phyloP scores from a whole-genome alignment of 1,139 yeast genomes.

The Yamadazyma atlantica region DNA sequence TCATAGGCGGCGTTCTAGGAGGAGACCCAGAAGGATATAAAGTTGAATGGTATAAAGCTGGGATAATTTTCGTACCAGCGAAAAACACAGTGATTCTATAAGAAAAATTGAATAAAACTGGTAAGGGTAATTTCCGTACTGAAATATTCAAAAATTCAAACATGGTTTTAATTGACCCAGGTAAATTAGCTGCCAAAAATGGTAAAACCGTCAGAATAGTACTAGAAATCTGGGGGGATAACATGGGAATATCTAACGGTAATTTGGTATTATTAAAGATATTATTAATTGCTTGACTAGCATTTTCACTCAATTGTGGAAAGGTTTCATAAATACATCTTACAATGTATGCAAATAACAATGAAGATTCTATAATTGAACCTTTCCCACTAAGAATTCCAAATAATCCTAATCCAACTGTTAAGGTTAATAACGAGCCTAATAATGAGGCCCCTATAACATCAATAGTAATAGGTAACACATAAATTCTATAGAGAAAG shows the following conservation, averaged over 20 bases:
- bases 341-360: conserved; percentile 85
- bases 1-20: conserved; percentile 26
- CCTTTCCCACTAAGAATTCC: conserved; percentile 86
- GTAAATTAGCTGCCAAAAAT: conserved; percentile 51
- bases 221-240: conserved; percentile 41
- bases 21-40: conserved; percentile 36
- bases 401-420: conserved; percentile 71
- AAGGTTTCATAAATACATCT: conserved; percentile 89
- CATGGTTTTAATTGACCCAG: conserved; percentile 61
- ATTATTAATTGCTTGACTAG: conserved; percentile 37
- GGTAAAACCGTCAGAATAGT: conserved; percentile 45
- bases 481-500: conserved; percentile 80
- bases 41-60: conserved; percentile 57
- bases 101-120: conserved; percentile 76
- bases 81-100: conserved; percentile 86
- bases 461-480: conserved; percentile 66
- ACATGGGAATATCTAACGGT: conserved; percentile 32
- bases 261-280: conserved; percentile 41
- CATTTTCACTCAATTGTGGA: conserved; percentile 69
- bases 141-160: conserved; percentile 71
- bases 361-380: conserved; percentile 82
- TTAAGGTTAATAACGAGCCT: conserved; percentile 80
- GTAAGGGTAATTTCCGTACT: conserved; percentile 73
- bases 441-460: conserved; percentile 76
- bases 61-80: conserved; percentile 92